Base-by-base conservation (phyloP, 345 rosid genomes). In the Aquilaria yunnanensis region DNA sequence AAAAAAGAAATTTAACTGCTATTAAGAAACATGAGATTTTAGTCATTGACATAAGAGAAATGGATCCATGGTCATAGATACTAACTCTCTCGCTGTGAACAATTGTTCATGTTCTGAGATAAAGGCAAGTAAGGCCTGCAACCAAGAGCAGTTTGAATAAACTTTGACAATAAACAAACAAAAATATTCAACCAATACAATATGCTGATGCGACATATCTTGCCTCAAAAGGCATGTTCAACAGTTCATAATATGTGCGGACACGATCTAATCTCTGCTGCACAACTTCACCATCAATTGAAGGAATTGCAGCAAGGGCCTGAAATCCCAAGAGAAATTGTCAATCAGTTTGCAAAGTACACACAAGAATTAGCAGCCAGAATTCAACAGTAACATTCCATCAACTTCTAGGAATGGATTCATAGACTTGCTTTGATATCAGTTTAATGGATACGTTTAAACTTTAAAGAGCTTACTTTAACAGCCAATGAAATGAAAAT, bases 211-310 rank as follows among this genome's bases (percentile, higher is more conserved):
- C 67, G 16, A 33, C 54, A 54, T 54, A 64, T 54, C 88, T 82
- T 81, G 80, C 99, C 89, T 95, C 99, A 69, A 74, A 91, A 69
- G 96, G 96, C 97, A 95, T 88, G 77, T 95, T 95, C 64, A 95
- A 65, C 53, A 95, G 85, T 70, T 95, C 99, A 47, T 77, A 95
- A 72, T 88, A 95, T 56, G 90, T 82, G 16, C 97, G 89, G 62
- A 95, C 97, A 67, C 72, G 90, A 71, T 95, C 97, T 60, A 95
- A 69, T 74, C 74, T 87, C 73, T 83, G 86, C 64, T 78, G 93
- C 56, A 91, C 91, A 55, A 77, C 71, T 67, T 87, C 86, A 59
- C 91, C 80, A 59, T 91, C 88, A 52, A 91, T 81, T 46, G 89
- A 87, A 53, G 99, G 91, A 70, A 95, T 87, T 61, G 93, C 96